Evolutionary conservation across 2,329 filamentous ascomycete species (phyloP).

Genomic region (Periconia macrospinosa): DNA sequence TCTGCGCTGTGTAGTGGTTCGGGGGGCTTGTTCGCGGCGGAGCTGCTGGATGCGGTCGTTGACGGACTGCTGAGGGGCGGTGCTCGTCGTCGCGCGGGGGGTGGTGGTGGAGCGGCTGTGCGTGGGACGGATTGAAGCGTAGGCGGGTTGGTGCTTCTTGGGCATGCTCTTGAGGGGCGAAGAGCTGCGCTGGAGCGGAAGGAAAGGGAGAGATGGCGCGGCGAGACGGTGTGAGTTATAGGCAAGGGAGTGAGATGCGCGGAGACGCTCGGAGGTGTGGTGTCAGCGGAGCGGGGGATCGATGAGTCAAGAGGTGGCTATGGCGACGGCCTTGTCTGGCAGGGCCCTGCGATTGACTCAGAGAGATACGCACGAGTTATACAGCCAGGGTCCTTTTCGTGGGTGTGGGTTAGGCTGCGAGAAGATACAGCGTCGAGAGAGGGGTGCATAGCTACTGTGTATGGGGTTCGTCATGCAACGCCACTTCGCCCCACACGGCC

Average conservation of each 20-base stretch:
- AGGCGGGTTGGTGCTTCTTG: slow-evolving; percentile 50
- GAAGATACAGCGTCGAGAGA: no score
- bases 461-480: no score
- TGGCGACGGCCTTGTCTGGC: no score
- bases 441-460: no score
- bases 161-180: slow-evolving; percentile 41
- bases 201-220: neutral
- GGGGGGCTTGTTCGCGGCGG: slow-evolving; percentile 46
- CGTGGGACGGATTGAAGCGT: slow-evolving; percentile 44
- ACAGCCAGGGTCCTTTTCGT: no score
- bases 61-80: slow-evolving; percentile 34
- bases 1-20: slow-evolving; percentile 44
- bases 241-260: no score
- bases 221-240: neutral
- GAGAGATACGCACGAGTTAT: no score
- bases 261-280: neutral
- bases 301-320: neutral
- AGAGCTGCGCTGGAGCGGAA: neutral
- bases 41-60: slow-evolving; percentile 53
- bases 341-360: no score
- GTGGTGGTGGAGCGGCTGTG: neutral
- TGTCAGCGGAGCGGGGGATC: neutral
- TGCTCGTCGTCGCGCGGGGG: slow-evolving; percentile 19
- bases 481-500: no score
- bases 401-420: no score